Evolutionary conservation across 2,329 filamentous ascomycete genomes (phyloP), one percentile per base, ranked within the genome.

Genomic region (Orbilia javanica): DNA sequence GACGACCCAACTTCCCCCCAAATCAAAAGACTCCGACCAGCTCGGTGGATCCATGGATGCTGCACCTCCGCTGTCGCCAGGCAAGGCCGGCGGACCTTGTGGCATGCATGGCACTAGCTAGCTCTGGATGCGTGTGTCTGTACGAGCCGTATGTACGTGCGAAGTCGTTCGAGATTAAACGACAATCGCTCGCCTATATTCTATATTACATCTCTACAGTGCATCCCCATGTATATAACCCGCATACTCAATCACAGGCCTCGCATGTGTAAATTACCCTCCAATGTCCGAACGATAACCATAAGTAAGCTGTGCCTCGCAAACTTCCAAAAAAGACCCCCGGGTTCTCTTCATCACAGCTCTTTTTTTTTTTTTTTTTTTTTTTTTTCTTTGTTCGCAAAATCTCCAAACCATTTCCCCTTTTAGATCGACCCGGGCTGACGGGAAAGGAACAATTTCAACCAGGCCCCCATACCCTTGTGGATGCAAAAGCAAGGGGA

Each of bases 341-440:
- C n/a, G n/a, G n/a, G n/a, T n/a, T n/a, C n/a, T n/a, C n/a, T n/a
- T n/a, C 34, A 11, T 39, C 13, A 8, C 13, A 8, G 8, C 8
- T 39, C 36, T 13, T 39, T 13, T 2, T 5, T 1, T 36, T 11
- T 4, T 10, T 10, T 7, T 11, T 36, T 36, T 11, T 36, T 36
- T 36, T 10, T 36, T 36, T 36, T 11, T 36, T 36, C 13, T 11
- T 36, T 10, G 3, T 15, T 39, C n/a, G n/a, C n/a, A 29, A 68
- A 44, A 62, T 70, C 68, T 71, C 68, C 39, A 64, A 64, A 53
- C 22, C 57, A 31, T 71, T 48, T 67, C 69, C 60, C 60, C 70
- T 64, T 74, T 60, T n/a, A 39, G 60, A 63, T 60, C 22, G 15
- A 60, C 34, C 69, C 60, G 69, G 31, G 69, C 60, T 57, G 48